Conservation (phyloP, 129 eudicot species). For the Helianthus tuberosus region DNA sequence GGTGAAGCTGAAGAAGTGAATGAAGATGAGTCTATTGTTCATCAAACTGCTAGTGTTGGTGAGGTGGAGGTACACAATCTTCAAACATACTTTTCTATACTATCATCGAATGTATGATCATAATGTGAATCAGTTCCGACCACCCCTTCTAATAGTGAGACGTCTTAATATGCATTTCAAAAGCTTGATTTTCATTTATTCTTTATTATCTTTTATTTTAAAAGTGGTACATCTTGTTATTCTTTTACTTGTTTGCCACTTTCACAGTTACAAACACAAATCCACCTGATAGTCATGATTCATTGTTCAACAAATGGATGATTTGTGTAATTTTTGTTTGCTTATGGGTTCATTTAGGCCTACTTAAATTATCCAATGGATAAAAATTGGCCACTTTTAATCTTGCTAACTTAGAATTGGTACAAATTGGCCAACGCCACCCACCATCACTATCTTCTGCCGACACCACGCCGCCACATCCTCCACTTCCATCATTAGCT, state of each 20-base stretch:
- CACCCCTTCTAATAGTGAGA: not conserved
- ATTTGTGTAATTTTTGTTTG: too few relatives aligned
- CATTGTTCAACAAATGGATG: too few relatives aligned
- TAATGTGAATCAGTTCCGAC: not conserved
- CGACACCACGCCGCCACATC: too few relatives aligned
- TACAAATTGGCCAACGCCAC: too few relatives aligned
- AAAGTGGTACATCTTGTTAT: not conserved
- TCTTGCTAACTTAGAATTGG: too few relatives aligned
- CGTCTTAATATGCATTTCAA: not conserved
- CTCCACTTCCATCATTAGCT: too few relatives aligned
- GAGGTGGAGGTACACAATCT: conserved; percentile 65
- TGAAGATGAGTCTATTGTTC: conserved; percentile 93
- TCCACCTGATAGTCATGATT: too few relatives aligned
- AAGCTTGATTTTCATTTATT: not conserved
- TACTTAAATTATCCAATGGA: too few relatives aligned
- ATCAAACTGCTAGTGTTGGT: conserved; percentile 87
- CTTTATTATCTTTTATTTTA: not conserved
- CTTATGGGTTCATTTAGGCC: too few relatives aligned
- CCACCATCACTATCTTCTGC: too few relatives aligned
- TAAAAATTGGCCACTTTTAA: too few relatives aligned
- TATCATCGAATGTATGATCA: not conserved
- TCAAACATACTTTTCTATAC: conserved; percentile 11
- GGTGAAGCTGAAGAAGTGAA: conserved; percentile 64
- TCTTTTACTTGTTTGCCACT: not conserved
- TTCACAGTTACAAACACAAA: too few relatives aligned